phyloP scores from a whole-genome alignment of 208 protist genomes.

The Trypanosoma mega region DNA sequence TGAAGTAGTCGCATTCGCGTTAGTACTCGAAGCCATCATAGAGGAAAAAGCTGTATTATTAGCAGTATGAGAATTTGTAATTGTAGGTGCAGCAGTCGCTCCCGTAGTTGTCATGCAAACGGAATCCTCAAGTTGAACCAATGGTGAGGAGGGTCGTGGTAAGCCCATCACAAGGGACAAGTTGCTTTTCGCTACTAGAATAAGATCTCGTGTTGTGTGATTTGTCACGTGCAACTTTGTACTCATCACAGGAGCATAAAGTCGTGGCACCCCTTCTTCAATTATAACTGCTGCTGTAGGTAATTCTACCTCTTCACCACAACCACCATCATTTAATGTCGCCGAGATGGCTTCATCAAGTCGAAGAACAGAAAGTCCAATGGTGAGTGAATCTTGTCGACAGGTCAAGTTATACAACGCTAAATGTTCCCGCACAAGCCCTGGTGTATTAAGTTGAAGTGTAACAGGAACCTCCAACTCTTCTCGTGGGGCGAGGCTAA shows the following conservation, averaged over 20 bases:
- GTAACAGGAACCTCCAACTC: constrained; percentile 43
- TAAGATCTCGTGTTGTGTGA: constrained; percentile 36
- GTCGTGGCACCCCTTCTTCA: constrained; percentile 34
- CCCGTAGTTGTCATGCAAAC: not conserved
- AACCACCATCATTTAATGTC: not conserved
- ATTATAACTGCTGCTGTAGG: constrained; percentile 36
- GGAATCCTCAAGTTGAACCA: not conserved
- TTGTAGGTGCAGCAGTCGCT: not conserved
- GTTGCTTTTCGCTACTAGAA: constrained; percentile 40
- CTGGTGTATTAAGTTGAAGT: constrained; percentile 44
- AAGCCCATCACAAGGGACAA: constrained; percentile 37
- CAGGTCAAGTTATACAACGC: constrained; percentile 67
- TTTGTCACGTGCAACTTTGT: constrained; percentile 36
- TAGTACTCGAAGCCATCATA: too few relatives aligned
- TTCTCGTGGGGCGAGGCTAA: constrained; percentile 38
- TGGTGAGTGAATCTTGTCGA: constrained; percentile 48
- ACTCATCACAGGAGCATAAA: constrained; percentile 29
- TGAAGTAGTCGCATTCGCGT: too few relatives aligned
- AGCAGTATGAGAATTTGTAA: not conserved
- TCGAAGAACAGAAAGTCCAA: constrained; percentile 44
- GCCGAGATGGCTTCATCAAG: constrained; percentile 45
- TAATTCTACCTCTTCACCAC: constrained; percentile 9
- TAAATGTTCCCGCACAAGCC: constrained; percentile 58
- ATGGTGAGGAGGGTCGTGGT: constrained; percentile 6
- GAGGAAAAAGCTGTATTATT: not conserved